phyloP scores from a whole-genome alignment of 2,329 filamentous ascomycete species.

The Pseudopithomyces chartarum region DNA sequence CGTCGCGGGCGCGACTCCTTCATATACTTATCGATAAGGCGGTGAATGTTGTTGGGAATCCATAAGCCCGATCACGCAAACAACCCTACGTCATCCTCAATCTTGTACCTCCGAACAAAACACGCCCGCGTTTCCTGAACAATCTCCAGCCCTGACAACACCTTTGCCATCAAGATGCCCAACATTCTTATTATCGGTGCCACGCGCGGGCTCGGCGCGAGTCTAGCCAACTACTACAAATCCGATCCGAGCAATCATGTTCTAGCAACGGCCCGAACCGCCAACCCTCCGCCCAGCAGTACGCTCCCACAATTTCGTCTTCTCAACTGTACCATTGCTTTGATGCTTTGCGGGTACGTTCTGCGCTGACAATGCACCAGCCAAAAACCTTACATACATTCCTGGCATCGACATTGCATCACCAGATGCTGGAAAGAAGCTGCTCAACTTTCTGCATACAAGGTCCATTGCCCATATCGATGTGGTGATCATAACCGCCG shows the following conservation, averaged over 20 bases:
- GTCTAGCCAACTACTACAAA: conserved; percentile 64
- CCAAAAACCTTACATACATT: conserved; percentile 61
- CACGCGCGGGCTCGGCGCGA: conserved; percentile 69
- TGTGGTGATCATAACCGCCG: conserved; percentile 68
- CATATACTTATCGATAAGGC: conserved; percentile 1
- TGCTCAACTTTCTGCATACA: conserved; percentile 55
- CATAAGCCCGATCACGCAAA: background rate
- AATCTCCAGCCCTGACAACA: background rate
- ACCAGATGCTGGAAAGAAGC: conserved; percentile 32
- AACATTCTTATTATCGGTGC: conserved; percentile 69
- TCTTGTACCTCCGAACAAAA: background rate
- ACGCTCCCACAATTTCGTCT: conserved; percentile 8
- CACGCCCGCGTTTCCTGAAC: background rate
- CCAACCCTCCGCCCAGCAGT: conserved; percentile 47
- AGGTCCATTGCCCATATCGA: conserved; percentile 47
- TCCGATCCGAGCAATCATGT: conserved; percentile 53
- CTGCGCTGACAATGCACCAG: conserved; percentile 8
- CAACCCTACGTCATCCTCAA: background rate
- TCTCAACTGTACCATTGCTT: background rate
- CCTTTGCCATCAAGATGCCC: conserved; percentile 22
- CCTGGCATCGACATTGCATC: conserved; percentile 59
- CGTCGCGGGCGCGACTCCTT: background rate
- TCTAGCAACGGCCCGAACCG: conserved; percentile 64
- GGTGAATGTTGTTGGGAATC: background rate
- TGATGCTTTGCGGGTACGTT: background rate